Evolutionary conservation across 129 eudicot genomes (phyloP).

Genomic region (Flaveria trinervia): DNA sequence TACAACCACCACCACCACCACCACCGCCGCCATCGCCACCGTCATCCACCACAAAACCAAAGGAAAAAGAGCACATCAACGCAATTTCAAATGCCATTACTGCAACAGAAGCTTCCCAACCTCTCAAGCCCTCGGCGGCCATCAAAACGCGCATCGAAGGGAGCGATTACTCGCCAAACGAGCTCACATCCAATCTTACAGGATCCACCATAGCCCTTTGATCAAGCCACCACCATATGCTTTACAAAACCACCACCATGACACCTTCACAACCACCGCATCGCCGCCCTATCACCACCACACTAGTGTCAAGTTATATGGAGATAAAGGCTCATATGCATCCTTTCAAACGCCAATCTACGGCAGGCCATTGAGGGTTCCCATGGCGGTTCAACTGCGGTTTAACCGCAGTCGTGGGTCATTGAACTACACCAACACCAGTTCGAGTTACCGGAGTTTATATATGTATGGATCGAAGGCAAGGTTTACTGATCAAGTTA

Average conservation of each 20-base stretch:
- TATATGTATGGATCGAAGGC: constrained; percentile 16
- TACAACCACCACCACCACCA: constrained; percentile 1
- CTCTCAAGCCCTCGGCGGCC: constrained; percentile 95
- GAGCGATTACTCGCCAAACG: constrained; percentile 30
- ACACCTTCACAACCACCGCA: constrained; percentile 19
- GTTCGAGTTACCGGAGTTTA: constrained; percentile 10
- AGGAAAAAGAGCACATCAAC: constrained; percentile 13
- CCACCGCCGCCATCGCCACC: constrained; percentile 13
- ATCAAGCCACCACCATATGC: constrained; percentile 2
- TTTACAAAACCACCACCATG: constrained; percentile 8
- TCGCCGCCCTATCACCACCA: constrained; percentile 26
- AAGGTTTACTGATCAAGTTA: constrained; percentile 29
- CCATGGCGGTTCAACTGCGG: background rate
- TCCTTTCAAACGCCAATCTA: constrained; percentile 11
- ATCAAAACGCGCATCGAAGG: constrained; percentile 52
- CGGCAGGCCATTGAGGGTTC: constrained; percentile 25
- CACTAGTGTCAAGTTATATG: background rate
- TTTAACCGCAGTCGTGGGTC: constrained; percentile 7
- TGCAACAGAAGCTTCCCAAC: constrained; percentile 80
- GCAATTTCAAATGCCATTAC: constrained; percentile 80
- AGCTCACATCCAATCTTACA: constrained; percentile 6
- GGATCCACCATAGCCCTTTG: constrained; percentile 11
- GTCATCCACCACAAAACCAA: constrained; percentile 8
- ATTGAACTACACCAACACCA: constrained; percentile 1
- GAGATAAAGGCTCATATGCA: constrained; percentile 2